Percentiles rank a stretch among this genome's conserved stretches.
phyloP scores from a whole-genome alignment of 441 rosid species.

The Populus hybrid region DNA sequence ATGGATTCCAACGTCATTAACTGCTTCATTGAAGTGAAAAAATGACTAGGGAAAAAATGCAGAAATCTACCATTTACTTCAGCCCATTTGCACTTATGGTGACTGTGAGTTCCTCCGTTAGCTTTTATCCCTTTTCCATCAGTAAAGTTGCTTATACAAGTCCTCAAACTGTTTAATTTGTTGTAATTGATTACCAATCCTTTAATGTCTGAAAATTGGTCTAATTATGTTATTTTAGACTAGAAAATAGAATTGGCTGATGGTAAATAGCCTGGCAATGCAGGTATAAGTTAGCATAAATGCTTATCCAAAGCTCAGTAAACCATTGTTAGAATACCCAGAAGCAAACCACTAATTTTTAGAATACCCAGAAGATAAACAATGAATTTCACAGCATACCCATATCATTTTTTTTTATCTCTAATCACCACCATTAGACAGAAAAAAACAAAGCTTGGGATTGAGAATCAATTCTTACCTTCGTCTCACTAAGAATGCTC shows the following conservation, averaged over 20 bases:
- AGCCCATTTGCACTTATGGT: not conserved
- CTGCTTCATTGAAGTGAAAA: not conserved
- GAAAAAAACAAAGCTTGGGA: too few relatives aligned
- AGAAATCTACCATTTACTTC: not conserved
- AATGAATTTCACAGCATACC: too few relatives aligned
- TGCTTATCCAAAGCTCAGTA: not conserved
- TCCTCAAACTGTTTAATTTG: not conserved
- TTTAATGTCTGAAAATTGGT: too few relatives aligned
- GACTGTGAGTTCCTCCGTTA: not conserved
- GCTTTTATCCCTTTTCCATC: not conserved
- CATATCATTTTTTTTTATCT: too few relatives aligned
- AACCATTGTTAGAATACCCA: too few relatives aligned
- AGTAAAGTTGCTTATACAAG: not conserved
- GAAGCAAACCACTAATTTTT: too few relatives aligned
- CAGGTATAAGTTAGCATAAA: not conserved
- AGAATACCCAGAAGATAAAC: too few relatives aligned
- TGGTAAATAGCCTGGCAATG: not conserved
- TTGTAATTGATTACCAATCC: not conserved
- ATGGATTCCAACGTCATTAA: not conserved
- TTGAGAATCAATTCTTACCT: too few relatives aligned
- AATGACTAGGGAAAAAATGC: too few relatives aligned
- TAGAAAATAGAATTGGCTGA: not conserved
- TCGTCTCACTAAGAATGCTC: too few relatives aligned
- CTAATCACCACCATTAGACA: too few relatives aligned
- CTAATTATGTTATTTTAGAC: not conserved